Evolutionary conservation across 805 yeast genomes (phyloP).

Genomic region (Candida sanyiensis): DNA sequence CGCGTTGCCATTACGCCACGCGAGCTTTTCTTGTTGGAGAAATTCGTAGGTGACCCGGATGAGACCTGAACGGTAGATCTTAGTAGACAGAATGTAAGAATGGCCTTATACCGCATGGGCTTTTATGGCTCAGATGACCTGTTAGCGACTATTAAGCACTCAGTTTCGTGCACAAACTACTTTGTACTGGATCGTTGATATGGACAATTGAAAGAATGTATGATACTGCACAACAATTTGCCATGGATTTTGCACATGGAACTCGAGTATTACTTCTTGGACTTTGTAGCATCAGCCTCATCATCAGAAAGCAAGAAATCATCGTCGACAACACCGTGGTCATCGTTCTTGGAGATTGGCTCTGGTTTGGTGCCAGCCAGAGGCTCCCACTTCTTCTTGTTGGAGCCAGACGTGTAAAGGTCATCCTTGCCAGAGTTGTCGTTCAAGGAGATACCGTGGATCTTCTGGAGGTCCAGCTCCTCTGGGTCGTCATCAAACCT

Average conservation of each 20-base stretch:
- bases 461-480: slow-evolving; percentile 41
- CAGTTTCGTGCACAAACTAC: too few species aligned
- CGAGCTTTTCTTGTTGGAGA: slow-evolving; percentile 36
- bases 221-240: too few species aligned
- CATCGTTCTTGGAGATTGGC: slow-evolving; percentile 23
- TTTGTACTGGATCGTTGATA: too few species aligned
- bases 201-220: too few species aligned
- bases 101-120: too few species aligned
- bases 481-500: slow-evolving; percentile 49
- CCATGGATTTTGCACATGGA: background rate
- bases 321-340: slow-evolving; percentile 29
- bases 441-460: slow-evolving; percentile 42
- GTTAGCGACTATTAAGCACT: too few species aligned
- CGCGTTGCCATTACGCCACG: slow-evolving; percentile 54
- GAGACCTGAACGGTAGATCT: background rate
- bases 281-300: slow-evolving; percentile 4
- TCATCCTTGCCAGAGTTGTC: slow-evolving; percentile 31
- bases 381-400: slow-evolving; percentile 38
- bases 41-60: too few species aligned
- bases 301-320: slow-evolving; percentile 37
- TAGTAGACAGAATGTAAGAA: background rate
- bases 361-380: slow-evolving; percentile 24
- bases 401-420: slow-evolving; percentile 18
- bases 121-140: too few species aligned
- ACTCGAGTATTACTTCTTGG: background rate